A percentile compares a stretch with the other conserved stretches of the same genome.
Evolutionary conservation across 208 protist species (phyloP).

Genomic region (Wallacemonas rigidus): DNA sequence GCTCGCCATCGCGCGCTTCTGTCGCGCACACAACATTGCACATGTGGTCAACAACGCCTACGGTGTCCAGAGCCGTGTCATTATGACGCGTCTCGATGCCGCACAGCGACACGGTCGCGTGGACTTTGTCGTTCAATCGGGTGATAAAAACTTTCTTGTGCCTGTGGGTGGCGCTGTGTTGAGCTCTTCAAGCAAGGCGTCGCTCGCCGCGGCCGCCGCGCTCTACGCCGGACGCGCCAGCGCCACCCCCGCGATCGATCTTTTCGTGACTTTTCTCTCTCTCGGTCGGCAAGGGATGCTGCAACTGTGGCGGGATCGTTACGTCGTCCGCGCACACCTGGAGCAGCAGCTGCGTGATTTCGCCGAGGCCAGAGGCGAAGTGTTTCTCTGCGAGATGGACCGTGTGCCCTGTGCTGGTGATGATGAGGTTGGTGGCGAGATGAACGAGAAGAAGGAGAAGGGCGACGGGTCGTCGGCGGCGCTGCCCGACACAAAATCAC

Average conservation of each 20-base stretch:
- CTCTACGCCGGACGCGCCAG: conserved; percentile 95
- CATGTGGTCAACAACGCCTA: conserved; percentile 99
- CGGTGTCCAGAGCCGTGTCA: conserved; percentile 91
- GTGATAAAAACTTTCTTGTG: conserved; percentile 99
- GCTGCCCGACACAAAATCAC: not conserved
- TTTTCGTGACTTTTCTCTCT: conserved; percentile 96
- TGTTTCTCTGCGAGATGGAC: conserved; percentile 37
- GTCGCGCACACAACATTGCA: conserved; percentile 70
- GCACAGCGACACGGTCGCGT: conserved; percentile 80
- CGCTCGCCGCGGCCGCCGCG: conserved; percentile 38
- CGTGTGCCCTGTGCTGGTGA: no score
- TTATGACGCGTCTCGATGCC: conserved; percentile 82
- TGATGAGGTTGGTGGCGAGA: conserved; percentile 3
- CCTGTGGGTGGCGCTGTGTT: conserved; percentile 94
- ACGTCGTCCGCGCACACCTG: conserved; percentile 51
- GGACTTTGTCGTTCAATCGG: conserved; percentile 96
- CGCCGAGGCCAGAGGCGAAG: conserved; percentile 49
- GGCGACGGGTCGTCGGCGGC: no score
- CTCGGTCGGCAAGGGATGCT: conserved; percentile 89
- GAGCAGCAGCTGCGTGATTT: conserved; percentile 44
- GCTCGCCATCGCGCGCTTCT: conserved; percentile 91
- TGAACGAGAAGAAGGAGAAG: not conserved
- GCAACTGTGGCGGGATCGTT: conserved; percentile 77
- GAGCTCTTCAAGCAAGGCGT: conserved; percentile 28
- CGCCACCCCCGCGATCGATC: conserved; percentile 88